Evolutionary conservation across 2,329 filamentous ascomycete genomes (phyloP).

Genomic region (Colletotrichum truncatum): DNA sequence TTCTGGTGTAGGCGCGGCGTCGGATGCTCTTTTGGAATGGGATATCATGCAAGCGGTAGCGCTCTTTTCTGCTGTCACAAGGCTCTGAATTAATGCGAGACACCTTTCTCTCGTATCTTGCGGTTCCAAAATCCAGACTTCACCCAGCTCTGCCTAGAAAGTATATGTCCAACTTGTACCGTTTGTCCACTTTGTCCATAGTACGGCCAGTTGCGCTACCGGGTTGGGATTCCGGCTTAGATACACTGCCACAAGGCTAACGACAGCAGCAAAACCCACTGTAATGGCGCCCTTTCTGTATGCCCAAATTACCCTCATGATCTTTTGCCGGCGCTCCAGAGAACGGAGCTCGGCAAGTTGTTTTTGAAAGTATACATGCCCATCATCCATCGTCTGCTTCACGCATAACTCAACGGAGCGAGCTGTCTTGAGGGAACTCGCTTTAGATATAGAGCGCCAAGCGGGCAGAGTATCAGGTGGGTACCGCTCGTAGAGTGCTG

Average conservation of each 20-base stretch:
- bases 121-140: no score
- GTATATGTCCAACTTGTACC: conserved; percentile 23
- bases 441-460: conserved; percentile 77
- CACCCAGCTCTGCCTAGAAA: conserved; percentile 7
- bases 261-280: conserved; percentile 70
- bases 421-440: conserved; percentile 88
- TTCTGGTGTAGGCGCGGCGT: conserved; percentile 17
- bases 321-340: conserved; percentile 65
- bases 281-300: conserved; percentile 73
- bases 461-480: conserved; percentile 78
- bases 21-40: conserved; percentile 11
- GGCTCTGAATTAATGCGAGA: conserved; percentile 6
- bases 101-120: background rate
- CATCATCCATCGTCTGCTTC: conserved; percentile 71
- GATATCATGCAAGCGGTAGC: conserved; percentile 17
- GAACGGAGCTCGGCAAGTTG: conserved; percentile 79
- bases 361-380: conserved; percentile 71
- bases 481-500: conserved; percentile 68
- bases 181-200: conserved; percentile 32
- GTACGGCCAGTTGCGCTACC: conserved; percentile 24
- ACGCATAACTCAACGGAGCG: conserved; percentile 58
- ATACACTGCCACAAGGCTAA: conserved; percentile 76
- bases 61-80: background rate
- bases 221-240: conserved; percentile 59
- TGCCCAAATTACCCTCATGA: conserved; percentile 62